Evolutionary conservation across 306 rosid species (phyloP).

Genomic region (Corylus avellana): DNA sequence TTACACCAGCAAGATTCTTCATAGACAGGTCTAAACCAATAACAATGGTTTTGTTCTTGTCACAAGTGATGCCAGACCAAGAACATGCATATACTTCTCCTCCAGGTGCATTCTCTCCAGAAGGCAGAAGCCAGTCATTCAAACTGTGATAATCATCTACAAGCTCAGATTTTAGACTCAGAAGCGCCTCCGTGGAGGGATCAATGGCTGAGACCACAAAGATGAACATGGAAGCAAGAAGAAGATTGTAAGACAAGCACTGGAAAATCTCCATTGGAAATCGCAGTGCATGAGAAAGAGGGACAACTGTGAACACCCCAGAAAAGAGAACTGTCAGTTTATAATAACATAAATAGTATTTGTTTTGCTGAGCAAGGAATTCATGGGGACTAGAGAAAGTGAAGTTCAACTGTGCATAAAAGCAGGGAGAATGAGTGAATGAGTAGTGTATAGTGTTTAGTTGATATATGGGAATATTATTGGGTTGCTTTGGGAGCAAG

Average conservation of each 20-base stretch:
- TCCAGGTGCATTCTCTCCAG: constrained; percentile 40
- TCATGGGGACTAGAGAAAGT: constrained; percentile 92
- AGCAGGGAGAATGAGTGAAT: constrained; percentile 36
- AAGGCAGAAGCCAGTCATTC: constrained; percentile 62
- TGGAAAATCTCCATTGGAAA: constrained; percentile 75
- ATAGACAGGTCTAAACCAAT: constrained; percentile 70
- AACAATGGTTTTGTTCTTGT: constrained; percentile 51
- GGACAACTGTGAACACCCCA: constrained; percentile 46
- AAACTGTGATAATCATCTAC: constrained; percentile 50
- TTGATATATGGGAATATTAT: constrained; percentile 48
- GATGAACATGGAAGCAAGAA: constrained; percentile 37
- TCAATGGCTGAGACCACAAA: constrained; percentile 53
- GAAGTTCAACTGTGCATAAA: constrained; percentile 29
- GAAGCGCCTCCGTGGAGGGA: constrained; percentile 70
- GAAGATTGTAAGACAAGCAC: constrained; percentile 43
- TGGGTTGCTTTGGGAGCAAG: constrained; percentile 49
- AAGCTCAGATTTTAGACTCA: constrained; percentile 75
- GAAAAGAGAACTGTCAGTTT: constrained; percentile 45
- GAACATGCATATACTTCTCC: constrained; percentile 68
- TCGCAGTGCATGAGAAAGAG: constrained; percentile 42
- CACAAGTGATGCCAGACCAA: constrained; percentile 82
- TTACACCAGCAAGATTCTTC: constrained; percentile 60
- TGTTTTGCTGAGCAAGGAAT: constrained; percentile 43
- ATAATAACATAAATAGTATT: constrained; percentile 30
- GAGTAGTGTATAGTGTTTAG: constrained; percentile 28